A percentile compares a stretch with the other conserved stretches of the same genome.
phyloP scores from a whole-genome alignment of 371 early-diverging fungal genomes.

The Haplosporangium sp. region DNA sequence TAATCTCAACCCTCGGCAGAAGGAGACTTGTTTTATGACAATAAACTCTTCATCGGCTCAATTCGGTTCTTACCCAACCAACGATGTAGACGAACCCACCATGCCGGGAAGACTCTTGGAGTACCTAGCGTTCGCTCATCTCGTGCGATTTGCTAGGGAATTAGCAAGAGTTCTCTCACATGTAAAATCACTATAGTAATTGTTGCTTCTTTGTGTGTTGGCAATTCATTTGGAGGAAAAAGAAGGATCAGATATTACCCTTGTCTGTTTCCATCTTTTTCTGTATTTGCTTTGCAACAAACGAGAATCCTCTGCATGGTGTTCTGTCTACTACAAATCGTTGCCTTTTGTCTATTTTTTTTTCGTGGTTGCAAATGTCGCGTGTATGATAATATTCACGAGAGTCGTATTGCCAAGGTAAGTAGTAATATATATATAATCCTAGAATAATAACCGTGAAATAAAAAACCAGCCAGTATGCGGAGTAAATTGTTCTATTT shows the following conservation, averaged over 20 bases:
- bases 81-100: conserved; percentile 56
- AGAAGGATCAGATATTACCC: not conserved
- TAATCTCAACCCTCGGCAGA: not conserved
- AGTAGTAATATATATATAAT: not conserved
- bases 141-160: too few species aligned
- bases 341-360: not conserved
- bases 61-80: conserved; percentile 57
- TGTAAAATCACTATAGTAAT: conserved; percentile 36
- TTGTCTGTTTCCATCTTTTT: not conserved
- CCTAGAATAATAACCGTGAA: too few species aligned
- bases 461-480: too few species aligned
- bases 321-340: conserved; percentile 3
- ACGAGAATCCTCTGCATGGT: not conserved
- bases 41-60: conserved; percentile 58
- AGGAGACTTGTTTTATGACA: conserved; percentile 13
- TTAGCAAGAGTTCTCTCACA: conserved; percentile 50
- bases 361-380: not conserved
- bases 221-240: not conserved
- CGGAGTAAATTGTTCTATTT: too few species aligned
- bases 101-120: conserved; percentile 49
- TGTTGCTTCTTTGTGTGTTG: not conserved
- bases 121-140: too few species aligned
- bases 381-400: not conserved
- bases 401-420: not conserved
- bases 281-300: conserved; percentile 2